Conservation (phyloP, 2,329 filamentous ascomycete species). For the Hymenoscyphus fraxineus region DNA sequence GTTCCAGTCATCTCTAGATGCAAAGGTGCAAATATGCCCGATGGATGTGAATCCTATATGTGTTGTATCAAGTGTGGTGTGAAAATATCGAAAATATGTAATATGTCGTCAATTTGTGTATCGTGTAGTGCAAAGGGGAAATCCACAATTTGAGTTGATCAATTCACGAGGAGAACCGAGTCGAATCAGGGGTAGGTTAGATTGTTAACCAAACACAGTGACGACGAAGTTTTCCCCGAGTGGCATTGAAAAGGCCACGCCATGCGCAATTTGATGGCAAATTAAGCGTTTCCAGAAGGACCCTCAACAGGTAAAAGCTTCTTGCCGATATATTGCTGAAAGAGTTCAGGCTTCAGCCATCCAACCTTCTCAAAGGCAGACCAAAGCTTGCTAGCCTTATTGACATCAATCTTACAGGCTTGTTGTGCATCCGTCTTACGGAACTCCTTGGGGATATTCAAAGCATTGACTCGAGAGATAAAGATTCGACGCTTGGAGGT, state of each 20-base stretch:
- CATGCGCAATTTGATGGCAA: too few species aligned
- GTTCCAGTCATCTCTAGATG: background rate
- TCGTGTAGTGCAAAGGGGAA: background rate
- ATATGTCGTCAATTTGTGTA: background rate
- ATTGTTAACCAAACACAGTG: background rate
- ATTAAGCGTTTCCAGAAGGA: background rate
- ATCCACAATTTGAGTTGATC: background rate
- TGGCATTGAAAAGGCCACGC: too few species aligned
- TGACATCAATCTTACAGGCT: slow-evolving; percentile 97
- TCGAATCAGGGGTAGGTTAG: background rate
- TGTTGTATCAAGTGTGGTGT: background rate
- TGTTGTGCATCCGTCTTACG: slow-evolving; percentile 94
- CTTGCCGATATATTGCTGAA: background rate
- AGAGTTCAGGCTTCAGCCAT: slow-evolving; percentile 54
- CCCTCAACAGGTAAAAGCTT: background rate
- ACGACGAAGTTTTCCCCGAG: too few species aligned
- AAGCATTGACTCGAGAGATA: slow-evolving; percentile 64
- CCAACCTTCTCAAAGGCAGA: slow-evolving; percentile 81
- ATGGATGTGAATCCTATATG: slow-evolving; percentile 1
- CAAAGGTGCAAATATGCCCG: background rate
- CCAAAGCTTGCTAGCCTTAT: slow-evolving; percentile 93
- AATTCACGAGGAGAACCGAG: background rate
- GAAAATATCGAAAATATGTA: background rate
- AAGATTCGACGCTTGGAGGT: slow-evolving; percentile 94
- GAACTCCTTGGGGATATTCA: slow-evolving; percentile 73